Base-by-base conservation (phyloP, 2,329 filamentous ascomycete genomes). In the Purpureocillium lavendulum region DNA sequence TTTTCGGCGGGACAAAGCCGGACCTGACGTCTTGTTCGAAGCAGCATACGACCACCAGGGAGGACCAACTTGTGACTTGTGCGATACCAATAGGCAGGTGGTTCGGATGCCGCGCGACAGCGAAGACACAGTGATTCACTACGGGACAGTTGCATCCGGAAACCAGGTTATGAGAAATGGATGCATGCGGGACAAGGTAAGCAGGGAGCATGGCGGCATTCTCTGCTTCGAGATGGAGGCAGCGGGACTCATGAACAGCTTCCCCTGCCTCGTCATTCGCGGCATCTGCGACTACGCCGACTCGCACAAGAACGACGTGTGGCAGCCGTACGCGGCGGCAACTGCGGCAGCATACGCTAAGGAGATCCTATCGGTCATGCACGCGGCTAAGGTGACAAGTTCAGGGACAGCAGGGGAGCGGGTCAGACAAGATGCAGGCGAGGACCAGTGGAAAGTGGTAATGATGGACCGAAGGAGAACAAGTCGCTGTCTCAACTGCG, bases 281-380 rank as follows among this genome's bases (percentile, higher is more conserved):
- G 58, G 59, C 1, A 58, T 63, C 33, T 61, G 53, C 40, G 57
- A 63, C 43, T 63, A 62, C 28, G 49, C 58, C 0, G 58, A 62
- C 35, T 50, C 54, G 1, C 54, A 58, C 30, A 60, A 59, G 36
- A 54, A 55, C 24, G 48, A 57, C 8, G 30, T 35, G 1, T 60
- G 53, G 56, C 55, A 59, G 33, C 42, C 47, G 5, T 59, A 53
- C 45, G 48, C 54, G 4, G 48, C 56, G 4, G 51, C 54, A 35
- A 41, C 45, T 14, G 54, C 56, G 5, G 56, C 57, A 3, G 54
- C 48, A 14, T 59, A 54, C 37, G 46, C 52, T 1, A 56, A 48
- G 36, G 47, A 56, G 12, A 43, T 55, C n/a, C n/a, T n/a, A n/a
- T n/a, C n/a, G n/a, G n/a, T n/a, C n/a, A n/a, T n/a, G n/a, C n/a